Base-by-base conservation (phyloP, 2,329 filamentous ascomycete genomes). In the Ascochyta pisi region DNA sequence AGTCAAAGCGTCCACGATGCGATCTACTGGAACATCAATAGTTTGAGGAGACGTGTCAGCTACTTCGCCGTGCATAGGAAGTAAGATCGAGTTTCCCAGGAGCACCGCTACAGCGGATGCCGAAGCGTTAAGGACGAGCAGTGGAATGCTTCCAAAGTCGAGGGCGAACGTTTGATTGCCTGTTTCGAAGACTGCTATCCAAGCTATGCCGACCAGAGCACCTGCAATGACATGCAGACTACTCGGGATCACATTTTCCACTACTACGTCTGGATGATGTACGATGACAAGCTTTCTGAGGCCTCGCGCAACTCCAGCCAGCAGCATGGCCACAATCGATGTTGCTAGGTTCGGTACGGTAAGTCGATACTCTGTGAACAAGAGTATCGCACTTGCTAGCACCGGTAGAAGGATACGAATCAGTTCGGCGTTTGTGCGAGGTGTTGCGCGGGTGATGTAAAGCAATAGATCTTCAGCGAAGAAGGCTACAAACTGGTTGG, bases 351-450 rank as follows among this genome's bases (percentile, higher is more conserved):
- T 61, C 8, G 64, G 57, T 15, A 66, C 60, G 9, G 51, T 58
- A 22, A 71, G 60, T 37, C 66, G 67, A 48, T 72, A 73, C 39
- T 74, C 70, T 31, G 64, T 63, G 29, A 55, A 54, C 9, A 69
- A 54, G 13, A 68, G 61, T 4, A 58, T 64, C 7, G 51, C 57
- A 46, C 62, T 64, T 27, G 62, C 58, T 13, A 63, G 37, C 8
- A 54, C 16, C 6, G 66, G 47, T 12, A 66, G n/a, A 8, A 50
- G 19, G 19, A 66, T 27, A 16, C 61, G 62, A 46, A 64, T 31
- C 2, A 61, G 29, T 44, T 66, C 62, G 16, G 49, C 29, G 27
- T 52, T 50, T 12, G 60, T 55, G 19, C 47, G 58, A 26, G 55
- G 43, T 15, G 22, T 49, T 34, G 46, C 41, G 19, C 43, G 39